Evolutionary conservation across 2,329 filamentous ascomycete genomes (phyloP).

Genomic region (Ophiostoma sp.): DNA sequence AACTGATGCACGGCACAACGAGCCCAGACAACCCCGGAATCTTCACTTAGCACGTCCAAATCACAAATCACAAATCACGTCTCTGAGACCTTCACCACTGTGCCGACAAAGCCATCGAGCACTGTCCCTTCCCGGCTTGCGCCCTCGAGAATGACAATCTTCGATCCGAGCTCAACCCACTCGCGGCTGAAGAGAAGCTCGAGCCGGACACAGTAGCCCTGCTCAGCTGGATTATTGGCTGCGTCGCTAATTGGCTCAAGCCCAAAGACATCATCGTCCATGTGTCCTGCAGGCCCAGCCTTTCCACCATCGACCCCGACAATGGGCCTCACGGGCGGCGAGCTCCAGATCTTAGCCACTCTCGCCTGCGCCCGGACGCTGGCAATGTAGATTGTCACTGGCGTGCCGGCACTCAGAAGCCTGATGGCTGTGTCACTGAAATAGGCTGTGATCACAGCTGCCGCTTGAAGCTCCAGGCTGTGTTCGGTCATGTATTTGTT

Average conservation of each 20-base stretch:
- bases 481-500: conserved; percentile 53
- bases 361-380: conserved; percentile 79
- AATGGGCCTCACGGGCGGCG: conserved; percentile 22
- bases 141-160: conserved; percentile 66
- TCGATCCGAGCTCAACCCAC: conserved; percentile 67
- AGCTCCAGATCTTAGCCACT: conserved; percentile 40
- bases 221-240: conserved; percentile 26
- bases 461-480: conserved; percentile 55
- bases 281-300: conserved; percentile 19
- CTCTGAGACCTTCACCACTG: conserved; percentile 56
- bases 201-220: conserved; percentile 54
- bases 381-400: conserved; percentile 78
- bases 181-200: conserved; percentile 65
- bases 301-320: conserved; percentile 24
- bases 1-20: not conserved
- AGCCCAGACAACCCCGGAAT: not conserved
- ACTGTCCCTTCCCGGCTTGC: conserved; percentile 61
- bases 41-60: not conserved
- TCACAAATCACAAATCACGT: not conserved
- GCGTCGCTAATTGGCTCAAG: conserved; percentile 37
- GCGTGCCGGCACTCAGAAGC: conserved; percentile 58
- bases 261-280: conserved; percentile 52
- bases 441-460: conserved; percentile 63
- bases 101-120: conserved; percentile 67
- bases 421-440: conserved; percentile 62